These are phyloP conservation scores for Lactarius hatsudake DNA, from an alignment of 768 basidiomycete species.

Conservation along the genomic window DNA sequence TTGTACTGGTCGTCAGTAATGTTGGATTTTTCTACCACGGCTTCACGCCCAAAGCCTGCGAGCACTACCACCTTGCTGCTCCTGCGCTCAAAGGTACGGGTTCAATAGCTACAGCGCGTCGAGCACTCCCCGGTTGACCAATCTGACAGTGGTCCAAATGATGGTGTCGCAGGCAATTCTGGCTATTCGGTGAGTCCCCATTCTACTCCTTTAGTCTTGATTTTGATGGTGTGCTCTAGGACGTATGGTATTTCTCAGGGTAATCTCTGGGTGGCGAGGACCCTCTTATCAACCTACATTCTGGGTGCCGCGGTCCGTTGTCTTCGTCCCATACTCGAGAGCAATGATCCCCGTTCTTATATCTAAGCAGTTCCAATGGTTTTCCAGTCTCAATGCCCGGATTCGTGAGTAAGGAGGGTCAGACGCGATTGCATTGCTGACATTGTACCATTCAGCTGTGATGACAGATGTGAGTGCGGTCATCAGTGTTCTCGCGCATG, in stretches of 20 bases:
- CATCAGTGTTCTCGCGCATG: neutral
- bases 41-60: conserved; percentile 49
- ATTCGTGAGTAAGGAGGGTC: conserved; percentile 39
- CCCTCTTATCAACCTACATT: conserved; percentile 41
- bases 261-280: conserved; percentile 39
- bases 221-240: conserved; percentile 34
- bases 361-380: conserved; percentile 48
- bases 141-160: conserved; percentile 52
- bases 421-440: conserved; percentile 7
- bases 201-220: neutral
- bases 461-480: conserved; percentile 2
- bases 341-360: neutral
- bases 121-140: neutral
- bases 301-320: conserved; percentile 43
- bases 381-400: conserved; percentile 51
- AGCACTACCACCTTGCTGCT: conserved; percentile 47
- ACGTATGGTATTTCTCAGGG: conserved; percentile 58
- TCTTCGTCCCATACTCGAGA: conserved; percentile 25
- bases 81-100: conserved; percentile 62
- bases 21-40: conserved; percentile 54
- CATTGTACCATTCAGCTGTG: conserved; percentile 20
- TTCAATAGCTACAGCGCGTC: neutral
- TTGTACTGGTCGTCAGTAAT: conserved; percentile 49
- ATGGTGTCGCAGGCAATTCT: conserved; percentile 67
- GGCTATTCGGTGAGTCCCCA: conserved; percentile 49